These are phyloP conservation scores for Talaromyces liani DNA, from an alignment of 495 filamentous ascomycete species.

Conservation along the genomic window DNA sequence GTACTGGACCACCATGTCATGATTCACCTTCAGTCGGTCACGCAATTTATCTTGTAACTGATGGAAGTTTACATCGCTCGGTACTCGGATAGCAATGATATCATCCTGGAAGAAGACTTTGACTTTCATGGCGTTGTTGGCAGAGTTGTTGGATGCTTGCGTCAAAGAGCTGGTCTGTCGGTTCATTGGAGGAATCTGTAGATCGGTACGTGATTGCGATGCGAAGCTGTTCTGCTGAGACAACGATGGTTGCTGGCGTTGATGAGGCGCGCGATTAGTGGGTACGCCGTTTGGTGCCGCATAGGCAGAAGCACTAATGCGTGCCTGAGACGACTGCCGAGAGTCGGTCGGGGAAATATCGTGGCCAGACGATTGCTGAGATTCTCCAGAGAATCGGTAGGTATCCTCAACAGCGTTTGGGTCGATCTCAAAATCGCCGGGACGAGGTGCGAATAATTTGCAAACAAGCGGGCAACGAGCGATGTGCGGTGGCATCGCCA, in stretches of 20 bases:
- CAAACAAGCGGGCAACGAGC: conserved; percentile 74
- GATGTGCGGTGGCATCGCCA: conserved; percentile 78
- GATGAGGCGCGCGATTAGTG: conserved; percentile 53
- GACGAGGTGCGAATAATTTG: conserved; percentile 80
- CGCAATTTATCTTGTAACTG: conserved; percentile 75
- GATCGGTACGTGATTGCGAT: conserved; percentile 32
- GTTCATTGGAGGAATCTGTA: conserved; percentile 42
- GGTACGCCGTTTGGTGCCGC: conserved; percentile 48
- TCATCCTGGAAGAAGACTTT: conserved; percentile 92
- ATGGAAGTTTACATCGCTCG: conserved; percentile 66
- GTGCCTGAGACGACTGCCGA: conserved; percentile 65
- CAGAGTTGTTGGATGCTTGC: conserved; percentile 52
- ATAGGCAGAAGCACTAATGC: conserved; percentile 53
- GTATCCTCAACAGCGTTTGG: conserved; percentile 57
- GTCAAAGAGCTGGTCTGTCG: conserved; percentile 70
- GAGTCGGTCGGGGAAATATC: conserved; percentile 51
- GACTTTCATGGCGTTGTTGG: conserved; percentile 65
- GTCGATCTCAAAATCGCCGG: conserved; percentile 90
- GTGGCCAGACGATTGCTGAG: conserved; percentile 59
- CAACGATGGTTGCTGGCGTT: conserved; percentile 43
- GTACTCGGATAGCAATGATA: conserved; percentile 82
- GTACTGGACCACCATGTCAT: conserved; percentile 72
- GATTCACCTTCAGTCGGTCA: conserved; percentile 68
- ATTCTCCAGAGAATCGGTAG: conserved; percentile 61
- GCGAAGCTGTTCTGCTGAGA: conserved; percentile 32